These are phyloP conservation scores for Cardamine chenopodiifolia DNA, from an alignment of 345 rosid species.

Conservation along the genomic window DNA sequence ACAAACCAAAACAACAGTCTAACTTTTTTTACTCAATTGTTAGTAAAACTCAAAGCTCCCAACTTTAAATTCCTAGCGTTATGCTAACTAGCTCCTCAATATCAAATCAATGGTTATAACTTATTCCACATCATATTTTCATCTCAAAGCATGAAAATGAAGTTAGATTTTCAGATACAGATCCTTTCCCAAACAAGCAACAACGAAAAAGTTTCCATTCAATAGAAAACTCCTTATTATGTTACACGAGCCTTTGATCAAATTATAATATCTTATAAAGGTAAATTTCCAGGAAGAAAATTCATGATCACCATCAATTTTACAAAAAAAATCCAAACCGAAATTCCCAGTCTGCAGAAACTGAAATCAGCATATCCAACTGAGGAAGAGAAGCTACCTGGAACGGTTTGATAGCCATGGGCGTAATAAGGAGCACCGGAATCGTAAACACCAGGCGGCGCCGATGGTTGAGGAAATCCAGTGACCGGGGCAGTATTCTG, in stretches of 20 bases:
- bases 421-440: conserved; percentile 54
- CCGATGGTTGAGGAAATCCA: conserved; percentile 85
- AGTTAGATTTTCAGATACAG: neutral
- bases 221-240: neutral
- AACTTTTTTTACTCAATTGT: neutral
- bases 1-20: neutral
- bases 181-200: neutral
- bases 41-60: neutral
- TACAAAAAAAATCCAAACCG: neutral
- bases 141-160: neutral
- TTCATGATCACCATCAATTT: neutral
- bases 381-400: conserved; percentile 47
- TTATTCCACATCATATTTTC: neutral
- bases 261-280: neutral
- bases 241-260: neutral
- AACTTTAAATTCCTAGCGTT: neutral
- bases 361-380: neutral
- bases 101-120: neutral
- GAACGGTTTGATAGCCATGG: conserved; percentile 74
- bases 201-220: neutral
- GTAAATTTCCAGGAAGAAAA: neutral
- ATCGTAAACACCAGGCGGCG: conserved; percentile 67
- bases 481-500: conserved; percentile 56
- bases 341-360: conserved; percentile 9
- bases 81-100: neutral